A percentile compares a stretch with the other conserved stretches of the same genome.
Conservation (phyloP, 305 asterid species). For the Solanum hybrid region DNA sequence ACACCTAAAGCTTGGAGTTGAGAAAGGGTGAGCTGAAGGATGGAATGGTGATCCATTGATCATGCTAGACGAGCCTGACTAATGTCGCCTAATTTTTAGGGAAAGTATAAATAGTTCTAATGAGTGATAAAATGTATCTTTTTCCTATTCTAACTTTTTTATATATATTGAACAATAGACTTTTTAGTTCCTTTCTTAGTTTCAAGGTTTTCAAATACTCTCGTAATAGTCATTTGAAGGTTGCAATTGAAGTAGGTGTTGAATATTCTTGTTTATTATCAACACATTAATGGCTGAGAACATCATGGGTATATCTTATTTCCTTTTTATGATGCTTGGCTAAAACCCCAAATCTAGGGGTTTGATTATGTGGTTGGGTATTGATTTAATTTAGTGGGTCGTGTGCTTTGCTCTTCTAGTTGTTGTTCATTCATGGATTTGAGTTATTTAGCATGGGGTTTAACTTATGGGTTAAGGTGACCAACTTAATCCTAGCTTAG, state of each 20-base stretch:
- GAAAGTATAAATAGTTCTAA: neutral
- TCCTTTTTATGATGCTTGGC: neutral
- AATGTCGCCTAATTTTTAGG: neutral
- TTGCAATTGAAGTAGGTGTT: neutral
- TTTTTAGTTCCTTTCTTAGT: neutral
- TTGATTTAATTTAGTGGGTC: neutral
- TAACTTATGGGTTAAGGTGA: neutral
- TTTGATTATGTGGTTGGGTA: neutral
- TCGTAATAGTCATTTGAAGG: neutral
- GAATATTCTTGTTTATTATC: neutral
- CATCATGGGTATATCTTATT: neutral
- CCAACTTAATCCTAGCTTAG: too few relatives aligned
- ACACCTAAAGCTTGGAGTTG: neutral
- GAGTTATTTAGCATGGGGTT: neutral
- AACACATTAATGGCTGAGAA: neutral
- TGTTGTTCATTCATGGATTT: neutral
- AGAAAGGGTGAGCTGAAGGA: neutral
- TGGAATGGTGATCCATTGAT: neutral
- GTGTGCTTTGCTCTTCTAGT: neutral
- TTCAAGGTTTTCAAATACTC: neutral
- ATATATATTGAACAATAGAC: neutral
- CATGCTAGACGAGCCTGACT: neutral
- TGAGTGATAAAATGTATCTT: neutral
- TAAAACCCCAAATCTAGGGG: neutral
- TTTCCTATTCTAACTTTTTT: neutral